phyloP scores from a whole-genome alignment of 805 yeast genomes.

The Sugiyamaella smithiae region DNA sequence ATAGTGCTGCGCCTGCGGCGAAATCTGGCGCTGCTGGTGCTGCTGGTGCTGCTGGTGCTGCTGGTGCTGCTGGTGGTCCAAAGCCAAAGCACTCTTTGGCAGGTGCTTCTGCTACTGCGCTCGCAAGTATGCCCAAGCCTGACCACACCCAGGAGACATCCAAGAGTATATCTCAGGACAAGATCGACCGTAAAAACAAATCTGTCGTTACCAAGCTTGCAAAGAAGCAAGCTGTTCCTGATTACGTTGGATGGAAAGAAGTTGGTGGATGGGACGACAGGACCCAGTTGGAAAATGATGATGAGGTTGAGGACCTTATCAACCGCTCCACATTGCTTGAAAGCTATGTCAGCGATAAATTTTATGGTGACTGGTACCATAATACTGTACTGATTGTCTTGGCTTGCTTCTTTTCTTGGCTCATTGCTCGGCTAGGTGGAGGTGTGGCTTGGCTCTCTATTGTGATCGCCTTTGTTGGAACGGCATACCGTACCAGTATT shows the following conservation, averaged over 20 bases:
- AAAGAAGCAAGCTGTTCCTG: conserved; percentile 43
- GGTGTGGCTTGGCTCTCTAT: conserved; percentile 80
- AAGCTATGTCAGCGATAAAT: conserved; percentile 65
- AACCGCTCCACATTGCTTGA: conserved; percentile 73
- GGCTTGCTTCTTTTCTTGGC: conserved; percentile 72
- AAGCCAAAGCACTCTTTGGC: too few relatives aligned
- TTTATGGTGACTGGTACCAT: conserved; percentile 97
- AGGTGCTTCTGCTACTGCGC: too few relatives aligned
- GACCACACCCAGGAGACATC: conserved; percentile 5
- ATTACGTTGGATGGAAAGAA: conserved; percentile 92
- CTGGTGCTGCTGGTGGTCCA: not conserved
- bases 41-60: not conserved
- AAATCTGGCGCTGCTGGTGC: not conserved
- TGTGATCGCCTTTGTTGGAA: conserved; percentile 56
- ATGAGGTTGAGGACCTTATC: conserved; percentile 68
- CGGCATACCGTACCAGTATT: conserved; percentile 79
- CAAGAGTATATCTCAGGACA: conserved; percentile 10
- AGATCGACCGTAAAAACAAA: conserved; percentile 15
- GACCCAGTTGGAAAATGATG: conserved; percentile 55
- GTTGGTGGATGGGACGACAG: conserved; percentile 81
- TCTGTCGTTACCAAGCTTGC: conserved; percentile 13
- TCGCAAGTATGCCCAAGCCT: too few relatives aligned
- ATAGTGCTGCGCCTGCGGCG: too few relatives aligned
- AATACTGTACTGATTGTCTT: conserved; percentile 66
- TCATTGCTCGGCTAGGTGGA: conserved; percentile 72